A percentile compares a stretch with the other conserved stretches of the same genome.
Evolutionary conservation across 148 eudicot genomes (phyloP).

Genomic region (Nyssa sinensis): DNA sequence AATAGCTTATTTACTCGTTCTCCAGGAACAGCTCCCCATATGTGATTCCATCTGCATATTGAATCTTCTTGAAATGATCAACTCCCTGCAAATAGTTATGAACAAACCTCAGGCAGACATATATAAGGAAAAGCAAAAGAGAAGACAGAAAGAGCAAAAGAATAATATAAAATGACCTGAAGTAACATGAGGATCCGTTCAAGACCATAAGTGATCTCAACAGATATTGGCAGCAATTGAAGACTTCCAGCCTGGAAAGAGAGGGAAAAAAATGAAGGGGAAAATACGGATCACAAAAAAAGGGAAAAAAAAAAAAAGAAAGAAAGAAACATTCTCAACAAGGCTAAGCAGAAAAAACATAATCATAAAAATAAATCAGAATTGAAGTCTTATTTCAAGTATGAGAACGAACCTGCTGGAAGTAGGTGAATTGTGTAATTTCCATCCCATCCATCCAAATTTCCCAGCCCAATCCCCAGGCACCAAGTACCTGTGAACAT

Average conservation of each 20-base stretch:
- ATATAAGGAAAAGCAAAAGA: conserved; percentile 6
- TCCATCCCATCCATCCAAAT: conserved; percentile 99
- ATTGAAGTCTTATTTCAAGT: not conserved
- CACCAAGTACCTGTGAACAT: conserved; percentile 85
- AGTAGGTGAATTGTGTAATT: conserved; percentile 97
- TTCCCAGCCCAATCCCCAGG: conserved; percentile 99
- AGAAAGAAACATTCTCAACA: not conserved
- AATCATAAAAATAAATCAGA: not conserved
- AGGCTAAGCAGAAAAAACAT: not conserved
- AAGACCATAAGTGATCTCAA: conserved; percentile 99
- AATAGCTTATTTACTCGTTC: conserved; percentile 65
- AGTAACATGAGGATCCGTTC: conserved; percentile 97
- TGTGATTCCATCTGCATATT: conserved; percentile 92
- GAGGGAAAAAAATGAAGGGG: not conserved
- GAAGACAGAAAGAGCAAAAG: not conserved
- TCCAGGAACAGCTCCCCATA: conserved; percentile 97
- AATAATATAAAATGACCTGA: conserved; percentile 54
- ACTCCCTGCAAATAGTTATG: conserved; percentile 63
- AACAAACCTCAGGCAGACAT: conserved; percentile 25
- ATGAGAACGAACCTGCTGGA: conserved; percentile 75
- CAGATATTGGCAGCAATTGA: conserved; percentile 85
- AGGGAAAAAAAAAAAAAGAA: not conserved
- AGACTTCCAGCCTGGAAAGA: conserved; percentile 84
- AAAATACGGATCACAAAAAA: no score
- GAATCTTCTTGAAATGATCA: conserved; percentile 97